Percentiles rank a stretch among this genome's conserved stretches.
These are phyloP conservation scores for Neocucurbitaria cava DNA, from an alignment of 2,329 filamentous ascomycete genomes.

Conservation along the genomic window DNA sequence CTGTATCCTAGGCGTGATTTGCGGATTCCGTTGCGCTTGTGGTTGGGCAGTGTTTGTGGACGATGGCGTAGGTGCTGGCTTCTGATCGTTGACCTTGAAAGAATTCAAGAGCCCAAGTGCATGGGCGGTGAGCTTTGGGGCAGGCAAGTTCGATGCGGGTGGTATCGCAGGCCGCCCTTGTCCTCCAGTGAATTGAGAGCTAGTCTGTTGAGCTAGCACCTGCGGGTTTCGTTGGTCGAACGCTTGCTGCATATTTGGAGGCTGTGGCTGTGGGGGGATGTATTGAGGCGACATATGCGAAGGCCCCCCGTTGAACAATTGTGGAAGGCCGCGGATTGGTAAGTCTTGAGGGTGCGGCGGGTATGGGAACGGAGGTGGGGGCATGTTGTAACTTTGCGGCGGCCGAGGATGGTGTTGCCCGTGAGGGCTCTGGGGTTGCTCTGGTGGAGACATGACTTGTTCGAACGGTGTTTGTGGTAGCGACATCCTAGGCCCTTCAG, in stretches of 20 bases:
- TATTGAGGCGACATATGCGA: constrained; percentile 30
- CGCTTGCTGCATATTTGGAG: constrained; percentile 30
- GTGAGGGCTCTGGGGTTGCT: constrained; percentile 63
- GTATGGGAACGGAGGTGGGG: constrained; percentile 58
- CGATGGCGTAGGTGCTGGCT: constrained; percentile 23
- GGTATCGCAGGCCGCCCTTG: constrained; percentile 57
- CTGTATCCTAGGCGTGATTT: constrained; percentile 31
- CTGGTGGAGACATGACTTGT: constrained; percentile 57
- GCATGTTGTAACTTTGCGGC: constrained; percentile 56
- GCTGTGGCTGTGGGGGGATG: constrained; percentile 27
- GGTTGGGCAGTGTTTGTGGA: constrained; percentile 2
- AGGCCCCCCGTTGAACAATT: constrained; percentile 30
- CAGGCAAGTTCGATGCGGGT: constrained; percentile 63
- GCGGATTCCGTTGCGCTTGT: constrained; percentile 21
- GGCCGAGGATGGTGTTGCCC: constrained; percentile 63
- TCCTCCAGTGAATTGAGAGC: constrained; percentile 40
- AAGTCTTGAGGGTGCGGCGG: constrained; percentile 46
- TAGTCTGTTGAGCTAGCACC: constrained; percentile 25
- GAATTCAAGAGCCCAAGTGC: constrained; percentile 64
- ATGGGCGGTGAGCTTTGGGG: constrained; percentile 65
- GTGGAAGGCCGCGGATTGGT: constrained; percentile 32
- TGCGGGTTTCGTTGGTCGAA: constrained; percentile 19
- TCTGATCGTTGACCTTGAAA: constrained; percentile 56
- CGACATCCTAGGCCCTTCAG: constrained; percentile 14
- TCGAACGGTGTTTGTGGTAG: constrained; percentile 60